Evolutionary conservation across 805 yeast genomes (phyloP).

Genomic region (Grigorovia yakushimaensis): DNA sequence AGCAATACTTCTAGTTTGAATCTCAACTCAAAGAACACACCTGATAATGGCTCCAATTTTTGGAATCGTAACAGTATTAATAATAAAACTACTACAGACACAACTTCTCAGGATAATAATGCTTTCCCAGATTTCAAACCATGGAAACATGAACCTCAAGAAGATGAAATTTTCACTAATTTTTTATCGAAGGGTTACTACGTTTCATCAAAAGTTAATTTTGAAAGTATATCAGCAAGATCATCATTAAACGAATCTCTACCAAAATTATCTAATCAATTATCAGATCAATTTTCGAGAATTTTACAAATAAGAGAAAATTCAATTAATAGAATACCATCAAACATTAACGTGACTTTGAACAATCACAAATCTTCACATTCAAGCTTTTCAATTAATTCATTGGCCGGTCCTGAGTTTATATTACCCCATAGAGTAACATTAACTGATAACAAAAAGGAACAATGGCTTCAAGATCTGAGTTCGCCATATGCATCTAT

Average conservation of each 20-base stretch:
- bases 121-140: constrained; percentile 29
- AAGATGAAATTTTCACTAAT: constrained; percentile 24
- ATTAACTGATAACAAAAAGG: constrained; percentile 75
- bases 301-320: constrained; percentile 24
- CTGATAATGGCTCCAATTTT: too few species aligned
- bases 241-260: constrained; percentile 27
- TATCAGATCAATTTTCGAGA: constrained; percentile 23
- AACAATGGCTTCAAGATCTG: constrained; percentile 75
- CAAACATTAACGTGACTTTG: constrained; percentile 3
- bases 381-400: constrained; percentile 8
- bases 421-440: constrained; percentile 52
- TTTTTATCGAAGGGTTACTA: constrained; percentile 29
- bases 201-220: constrained; percentile 26
- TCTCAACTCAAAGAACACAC: background rate
- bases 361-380: constrained; percentile 2
- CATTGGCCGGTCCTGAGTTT: constrained; percentile 26
- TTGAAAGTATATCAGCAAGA: constrained; percentile 30
- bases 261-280: constrained; percentile 22
- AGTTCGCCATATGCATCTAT: constrained; percentile 61
- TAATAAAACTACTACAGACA: background rate
- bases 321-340: constrained; percentile 22
- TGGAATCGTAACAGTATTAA: too few species aligned
- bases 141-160: constrained; percentile 25
- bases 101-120: background rate
- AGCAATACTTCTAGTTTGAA: background rate